Base-by-base conservation (phyloP, 345 rosid genomes). In the Physaria fendleri region DNA sequence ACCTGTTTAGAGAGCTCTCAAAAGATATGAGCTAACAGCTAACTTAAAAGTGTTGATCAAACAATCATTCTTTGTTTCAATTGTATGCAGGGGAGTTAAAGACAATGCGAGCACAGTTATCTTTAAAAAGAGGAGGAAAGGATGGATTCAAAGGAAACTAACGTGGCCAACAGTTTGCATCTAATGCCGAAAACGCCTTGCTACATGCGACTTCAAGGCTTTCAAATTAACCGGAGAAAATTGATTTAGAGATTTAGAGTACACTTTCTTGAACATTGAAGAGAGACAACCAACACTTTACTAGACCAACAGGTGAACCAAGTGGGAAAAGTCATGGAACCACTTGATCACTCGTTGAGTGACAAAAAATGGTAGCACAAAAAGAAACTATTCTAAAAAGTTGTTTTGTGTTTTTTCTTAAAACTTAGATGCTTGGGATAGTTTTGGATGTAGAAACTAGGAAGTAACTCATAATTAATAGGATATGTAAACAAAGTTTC, bases 231-330 rank as follows among this genome's bases (percentile, higher is more conserved):
- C 43, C 60, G 1, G 52, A 40, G 54, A 54, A 64, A 15, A 64
- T 32, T 11, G 69, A 52, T 33, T 14, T 53, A 2, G 59, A 16
- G 35, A 64, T 54, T 16, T 64, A 52, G 17, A 64, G 44, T 10
- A 64, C 50, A 43, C 69, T 53, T 25, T 62, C 54, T 64, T 52
- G 13, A n/a, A 54, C 34, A 13, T 11, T 52, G 33, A 64, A 40
- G 24, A 64, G 53, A 43, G 69, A 13, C 20, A 62, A 39, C 69
- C 69, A 64, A 64, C 69, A 64, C 16, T 64, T 53, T 22, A 43
- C 6, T 0, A 43, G 35, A 44, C 54, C 69, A 41, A 53, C 1
- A 12, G 43, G 43, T 50, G 15, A 18, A 1, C 60, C 61, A 9
- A 22, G 42, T 18, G 29, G 34, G 10, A 45, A 45, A 9, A 59